Percentiles rank a stretch among this genome's conserved stretches.
These are phyloP conservation scores for Lotus japonicus DNA, from an alignment of 306 rosid genomes.

Conservation along the genomic window DNA sequence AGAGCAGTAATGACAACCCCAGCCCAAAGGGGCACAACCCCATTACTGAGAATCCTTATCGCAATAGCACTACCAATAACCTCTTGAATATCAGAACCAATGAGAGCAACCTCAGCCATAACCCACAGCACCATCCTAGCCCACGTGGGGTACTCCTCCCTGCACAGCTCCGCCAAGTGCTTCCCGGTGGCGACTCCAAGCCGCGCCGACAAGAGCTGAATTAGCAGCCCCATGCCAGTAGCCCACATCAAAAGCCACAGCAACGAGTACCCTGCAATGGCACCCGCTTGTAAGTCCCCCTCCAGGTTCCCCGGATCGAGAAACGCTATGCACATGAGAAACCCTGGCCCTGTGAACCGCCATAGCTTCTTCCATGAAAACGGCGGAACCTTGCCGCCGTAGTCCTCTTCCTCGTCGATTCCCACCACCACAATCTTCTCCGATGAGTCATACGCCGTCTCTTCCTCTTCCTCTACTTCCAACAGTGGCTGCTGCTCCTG, in stretches of 20 bases:
- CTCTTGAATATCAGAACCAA: conserved; percentile 94
- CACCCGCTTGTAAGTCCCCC: conserved; percentile 95
- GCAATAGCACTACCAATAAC: conserved; percentile 98
- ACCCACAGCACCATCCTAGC: conserved; percentile 76
- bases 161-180: conserved; percentile 86
- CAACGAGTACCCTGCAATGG: conserved; percentile 85
- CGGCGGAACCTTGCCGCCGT: conserved; percentile 38
- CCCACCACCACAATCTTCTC: conserved; percentile 69
- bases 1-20: conserved; percentile 85
- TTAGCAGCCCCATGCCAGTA: conserved; percentile 79
- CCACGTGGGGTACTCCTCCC: conserved; percentile 93
- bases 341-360: conserved; percentile 95
- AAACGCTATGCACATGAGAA: conserved; percentile 89
- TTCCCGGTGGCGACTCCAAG: conserved; percentile 94
- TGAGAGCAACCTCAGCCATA: conserved; percentile 91
- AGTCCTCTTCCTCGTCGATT: conserved; percentile 30
- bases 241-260: conserved; percentile 95
- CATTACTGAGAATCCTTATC: conserved; percentile 73
- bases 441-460: conserved; percentile 55
- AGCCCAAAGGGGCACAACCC: conserved; percentile 79
- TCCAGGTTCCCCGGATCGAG: conserved; percentile 93
- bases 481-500: conserved; percentile 43
- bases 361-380: conserved; percentile 96
- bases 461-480: conserved; percentile 18
- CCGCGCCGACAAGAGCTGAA: conserved; percentile 83